Conservation (phyloP, 257 asterid species). For the Forsythia viridissima region DNA sequence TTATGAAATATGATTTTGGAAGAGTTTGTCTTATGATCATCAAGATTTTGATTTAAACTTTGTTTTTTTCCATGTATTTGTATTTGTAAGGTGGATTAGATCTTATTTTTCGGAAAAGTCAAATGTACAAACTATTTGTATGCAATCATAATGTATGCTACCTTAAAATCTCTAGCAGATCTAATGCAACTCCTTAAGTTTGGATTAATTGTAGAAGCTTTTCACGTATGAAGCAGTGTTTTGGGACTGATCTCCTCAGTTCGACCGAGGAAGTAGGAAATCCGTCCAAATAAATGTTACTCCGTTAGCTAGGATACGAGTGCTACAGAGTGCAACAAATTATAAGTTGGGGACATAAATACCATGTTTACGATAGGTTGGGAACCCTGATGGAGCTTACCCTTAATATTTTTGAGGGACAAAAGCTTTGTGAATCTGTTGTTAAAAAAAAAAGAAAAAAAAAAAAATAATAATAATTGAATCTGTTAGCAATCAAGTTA, state of each 20-base stretch:
- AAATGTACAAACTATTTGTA: neutral
- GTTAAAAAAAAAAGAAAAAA: too few species aligned
- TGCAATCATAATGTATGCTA: neutral
- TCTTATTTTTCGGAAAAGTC: neutral
- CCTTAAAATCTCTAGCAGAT: neutral
- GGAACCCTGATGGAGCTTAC: too few species aligned
- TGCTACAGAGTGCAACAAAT: neutral
- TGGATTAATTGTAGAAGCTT: neutral
- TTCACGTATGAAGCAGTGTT: neutral
- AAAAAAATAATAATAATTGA: too few species aligned
- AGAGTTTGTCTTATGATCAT: neutral
- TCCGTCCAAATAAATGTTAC: neutral
- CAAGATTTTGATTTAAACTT: neutral
- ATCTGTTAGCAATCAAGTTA: too few species aligned
- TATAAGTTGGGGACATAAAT: too few species aligned
- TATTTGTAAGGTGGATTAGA: neutral
- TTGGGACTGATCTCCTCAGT: neutral
- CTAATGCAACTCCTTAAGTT: too few species aligned
- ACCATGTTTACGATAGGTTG: too few species aligned
- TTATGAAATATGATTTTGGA: neutral
- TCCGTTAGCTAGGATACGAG: neutral
- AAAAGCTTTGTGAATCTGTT: too few species aligned
- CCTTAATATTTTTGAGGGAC: too few species aligned
- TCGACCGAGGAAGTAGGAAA: neutral
- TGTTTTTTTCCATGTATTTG: neutral